Conservation (phyloP, 2,329 filamentous ascomycete species). For the Pseudogymnoascus sp. region DNA sequence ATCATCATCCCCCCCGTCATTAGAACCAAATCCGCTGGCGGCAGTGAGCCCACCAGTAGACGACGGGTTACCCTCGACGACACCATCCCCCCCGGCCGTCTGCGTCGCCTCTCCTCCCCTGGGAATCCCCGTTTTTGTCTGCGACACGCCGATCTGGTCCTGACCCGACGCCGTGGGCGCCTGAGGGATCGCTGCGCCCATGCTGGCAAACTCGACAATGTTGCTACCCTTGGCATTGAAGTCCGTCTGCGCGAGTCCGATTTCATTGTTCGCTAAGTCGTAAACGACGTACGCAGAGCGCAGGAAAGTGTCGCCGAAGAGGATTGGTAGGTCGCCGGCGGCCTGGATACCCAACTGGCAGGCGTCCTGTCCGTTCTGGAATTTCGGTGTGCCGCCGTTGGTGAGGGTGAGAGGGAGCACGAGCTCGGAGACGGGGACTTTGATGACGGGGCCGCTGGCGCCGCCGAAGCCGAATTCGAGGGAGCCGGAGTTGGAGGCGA, state of each 20-base stretch:
- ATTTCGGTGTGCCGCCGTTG: constrained; percentile 25
- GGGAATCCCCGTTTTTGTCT: constrained; percentile 9
- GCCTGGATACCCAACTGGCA: constrained; percentile 28
- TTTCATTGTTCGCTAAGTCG: constrained; percentile 44
- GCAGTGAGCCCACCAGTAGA: neutral
- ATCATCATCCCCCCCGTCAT: neutral
- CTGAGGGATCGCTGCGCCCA: neutral
- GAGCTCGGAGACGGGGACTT: constrained; percentile 41
- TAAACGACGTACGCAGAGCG: constrained; percentile 49
- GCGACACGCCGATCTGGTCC: neutral
- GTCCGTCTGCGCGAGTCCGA: constrained; percentile 44
- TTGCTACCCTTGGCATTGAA: constrained; percentile 34
- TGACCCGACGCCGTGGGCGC: constrained; percentile 10
- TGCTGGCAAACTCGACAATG: constrained; percentile 22
- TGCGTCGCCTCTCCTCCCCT: constrained; percentile 9
- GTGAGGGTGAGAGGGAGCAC: constrained; percentile 29
- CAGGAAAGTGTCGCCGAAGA: constrained; percentile 47
- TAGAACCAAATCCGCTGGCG: neutral
- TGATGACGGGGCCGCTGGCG: constrained; percentile 36
- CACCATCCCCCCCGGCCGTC: neutral
- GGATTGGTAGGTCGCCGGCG: constrained; percentile 23
- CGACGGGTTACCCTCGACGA: neutral
- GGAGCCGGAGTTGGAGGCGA: constrained; percentile 32
- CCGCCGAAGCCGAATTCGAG: constrained; percentile 44
- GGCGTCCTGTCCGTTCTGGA: constrained; percentile 27